Conservation (phyloP, 2,329 filamentous ascomycete species). For the Colletotrichum lindemuthianum region DNA sequence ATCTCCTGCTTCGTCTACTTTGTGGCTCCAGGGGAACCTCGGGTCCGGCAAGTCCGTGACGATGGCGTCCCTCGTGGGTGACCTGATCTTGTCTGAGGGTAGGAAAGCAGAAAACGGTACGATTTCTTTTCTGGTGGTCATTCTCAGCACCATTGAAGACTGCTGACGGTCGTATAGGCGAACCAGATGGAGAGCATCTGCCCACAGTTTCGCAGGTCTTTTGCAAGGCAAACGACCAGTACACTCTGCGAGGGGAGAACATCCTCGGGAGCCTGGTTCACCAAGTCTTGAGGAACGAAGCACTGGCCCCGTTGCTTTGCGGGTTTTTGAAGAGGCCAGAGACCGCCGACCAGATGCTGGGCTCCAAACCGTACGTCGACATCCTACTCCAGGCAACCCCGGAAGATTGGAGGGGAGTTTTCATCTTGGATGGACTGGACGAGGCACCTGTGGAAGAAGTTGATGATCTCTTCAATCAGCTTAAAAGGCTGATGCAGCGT, state of each 20-base stretch:
- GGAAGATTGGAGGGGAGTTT: neutral
- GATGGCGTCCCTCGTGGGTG: neutral
- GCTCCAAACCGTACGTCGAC: neutral
- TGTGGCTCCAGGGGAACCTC: conserved; percentile 7
- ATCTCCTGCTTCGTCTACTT: neutral
- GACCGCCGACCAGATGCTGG: neutral
- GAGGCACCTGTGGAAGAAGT: neutral
- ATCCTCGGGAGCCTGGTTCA: neutral
- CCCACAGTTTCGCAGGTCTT: neutral
- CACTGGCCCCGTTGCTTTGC: neutral
- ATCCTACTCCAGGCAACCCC: neutral
- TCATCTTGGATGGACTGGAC: neutral
- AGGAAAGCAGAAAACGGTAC: neutral
- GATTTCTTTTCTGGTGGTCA: neutral
- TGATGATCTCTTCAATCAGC: neutral
- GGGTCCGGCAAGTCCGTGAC: conserved; percentile 2
- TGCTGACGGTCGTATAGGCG: neutral
- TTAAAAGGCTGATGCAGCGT: neutral
- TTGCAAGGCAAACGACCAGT: neutral
- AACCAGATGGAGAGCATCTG: neutral
- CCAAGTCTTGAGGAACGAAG: neutral
- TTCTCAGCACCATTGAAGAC: neutral
- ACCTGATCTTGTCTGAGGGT: neutral
- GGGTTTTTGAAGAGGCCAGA: neutral
- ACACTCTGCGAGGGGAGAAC: neutral